Conservation (phyloP, 495 filamentous ascomycete species). For the Immersiella caudata region DNA sequence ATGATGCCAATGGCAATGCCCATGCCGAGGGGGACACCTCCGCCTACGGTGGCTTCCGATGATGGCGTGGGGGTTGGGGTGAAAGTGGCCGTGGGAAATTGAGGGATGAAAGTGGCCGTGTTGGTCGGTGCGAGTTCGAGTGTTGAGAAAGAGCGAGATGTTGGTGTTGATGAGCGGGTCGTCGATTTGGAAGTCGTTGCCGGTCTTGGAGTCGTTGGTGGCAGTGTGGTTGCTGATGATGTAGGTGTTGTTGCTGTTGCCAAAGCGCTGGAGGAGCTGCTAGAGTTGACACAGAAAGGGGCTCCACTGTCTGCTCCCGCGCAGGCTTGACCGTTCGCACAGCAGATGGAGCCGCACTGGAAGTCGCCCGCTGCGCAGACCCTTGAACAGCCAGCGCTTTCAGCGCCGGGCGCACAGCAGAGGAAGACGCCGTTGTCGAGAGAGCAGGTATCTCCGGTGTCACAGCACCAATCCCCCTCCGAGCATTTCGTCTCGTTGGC, state of each 20-base stretch:
- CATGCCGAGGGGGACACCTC: constrained; percentile 18
- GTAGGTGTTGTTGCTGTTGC: background rate
- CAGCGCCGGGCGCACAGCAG: constrained; percentile 25
- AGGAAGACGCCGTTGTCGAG: constrained; percentile 25
- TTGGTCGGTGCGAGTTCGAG: background rate
- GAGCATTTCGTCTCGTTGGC: constrained; percentile 25
- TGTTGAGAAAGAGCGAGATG: background rate
- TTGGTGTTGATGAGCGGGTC: background rate
- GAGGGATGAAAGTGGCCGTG: background rate
- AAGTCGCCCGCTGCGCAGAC: constrained; percentile 32
- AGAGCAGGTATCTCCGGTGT: constrained; percentile 24
- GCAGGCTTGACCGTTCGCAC: constrained; percentile 28
- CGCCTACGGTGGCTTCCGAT: background rate
- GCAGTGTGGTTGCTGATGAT: background rate
- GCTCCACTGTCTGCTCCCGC: constrained; percentile 17
- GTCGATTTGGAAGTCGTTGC: background rate
- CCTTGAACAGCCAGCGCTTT: constrained; percentile 19
- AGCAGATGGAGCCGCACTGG: constrained; percentile 32
- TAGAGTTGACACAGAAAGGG: constrained; percentile 22
- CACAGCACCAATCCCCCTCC: constrained; percentile 32
- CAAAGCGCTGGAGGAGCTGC: background rate
- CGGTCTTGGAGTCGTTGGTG: background rate
- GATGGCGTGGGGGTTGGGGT: background rate
- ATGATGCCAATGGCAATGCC: constrained; percentile 21
- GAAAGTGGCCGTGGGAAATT: background rate